Conservation (phyloP, 1,284 basidiomycete genomes). For the Melampsora medusae region DNA sequence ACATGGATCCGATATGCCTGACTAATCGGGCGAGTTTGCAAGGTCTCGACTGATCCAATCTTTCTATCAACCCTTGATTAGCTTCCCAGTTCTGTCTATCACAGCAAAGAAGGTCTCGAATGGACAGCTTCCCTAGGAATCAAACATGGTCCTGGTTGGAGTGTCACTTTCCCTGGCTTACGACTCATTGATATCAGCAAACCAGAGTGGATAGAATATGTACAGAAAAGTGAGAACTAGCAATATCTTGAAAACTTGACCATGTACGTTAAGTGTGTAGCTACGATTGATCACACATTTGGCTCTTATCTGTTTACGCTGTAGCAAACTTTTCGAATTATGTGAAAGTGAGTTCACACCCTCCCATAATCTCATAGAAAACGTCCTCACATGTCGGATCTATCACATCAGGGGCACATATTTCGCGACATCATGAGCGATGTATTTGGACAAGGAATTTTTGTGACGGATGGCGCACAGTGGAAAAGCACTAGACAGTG, state of each 20-base stretch:
- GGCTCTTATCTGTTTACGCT: not conserved
- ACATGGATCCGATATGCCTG: not conserved
- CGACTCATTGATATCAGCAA: constrained; percentile 44
- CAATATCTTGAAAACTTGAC: not conserved
- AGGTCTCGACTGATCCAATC: not conserved
- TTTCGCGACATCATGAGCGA: constrained; percentile 2
- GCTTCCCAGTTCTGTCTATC: not conserved
- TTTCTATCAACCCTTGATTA: not conserved
- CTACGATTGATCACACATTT: not conserved
- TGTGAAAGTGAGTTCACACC: constrained; percentile 18
- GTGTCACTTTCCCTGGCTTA: constrained; percentile 21
- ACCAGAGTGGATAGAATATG: constrained; percentile 43
- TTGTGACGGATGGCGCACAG: constrained; percentile 16
- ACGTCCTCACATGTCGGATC: not conserved
- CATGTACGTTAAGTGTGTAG: not conserved
- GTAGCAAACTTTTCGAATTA: constrained; percentile 33
- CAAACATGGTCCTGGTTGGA: constrained; percentile 22
- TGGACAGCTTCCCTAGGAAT: not conserved
- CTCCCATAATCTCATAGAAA: not conserved
- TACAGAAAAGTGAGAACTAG: constrained; percentile 29
- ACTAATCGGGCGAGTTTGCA: not conserved
- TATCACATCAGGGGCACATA: constrained; percentile 14
- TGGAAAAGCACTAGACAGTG: constrained; percentile 31
- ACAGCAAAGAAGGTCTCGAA: not conserved
- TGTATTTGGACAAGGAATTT: constrained; percentile 35